Base-by-base conservation (phyloP, 2,329 filamentous ascomycete genomes). In the Phaeosphaeria sp. region DNA sequence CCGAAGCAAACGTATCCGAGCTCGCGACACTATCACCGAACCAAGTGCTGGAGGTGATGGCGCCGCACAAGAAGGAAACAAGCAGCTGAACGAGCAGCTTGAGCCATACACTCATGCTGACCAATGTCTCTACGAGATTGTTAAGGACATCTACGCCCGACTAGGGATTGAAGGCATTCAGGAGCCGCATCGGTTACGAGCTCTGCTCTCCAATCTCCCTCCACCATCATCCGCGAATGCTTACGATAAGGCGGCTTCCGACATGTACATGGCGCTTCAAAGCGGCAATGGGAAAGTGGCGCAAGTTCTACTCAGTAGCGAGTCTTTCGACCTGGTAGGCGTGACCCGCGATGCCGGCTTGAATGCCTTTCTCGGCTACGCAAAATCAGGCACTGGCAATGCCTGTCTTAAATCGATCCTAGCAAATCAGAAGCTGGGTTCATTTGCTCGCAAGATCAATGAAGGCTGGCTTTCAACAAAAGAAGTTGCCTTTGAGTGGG, bases 1-100 rank as follows among this genome's bases (percentile, higher is more conserved):
- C 13, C 86, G 86, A 66, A 88, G 86, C 70, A 86, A 87, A 66
- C 82, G 87, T 36, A 83, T 87, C 18, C 83, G 86, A 51, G 85
- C 86, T 27, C 81, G 87, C 59, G 86, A 88, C 61, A 84, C 84
- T 8, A 78, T 83, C 49, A 79, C 78, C 6, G 84, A 86, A 30
- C 72, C 74, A 25, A 69, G 75, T 17, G 69, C 77, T 11, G 80
- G 81, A 30, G 74, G 77, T 5, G 82, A 83, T 39, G 80, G 82
- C 20, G 74, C 80, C 17, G 74, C 79, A 25, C 82, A 84, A 42
- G 85, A 87, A 57, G 78, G 80, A 46, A 78, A 78, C 18, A 86
- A 82, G 67, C 82, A 85, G 63, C 83, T 83, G 56, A 82, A 85
- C 61, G 80, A 85, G 53, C 83, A 84, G 48, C 74, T 88, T 13